Evolutionary conservation across 768 basidiomycete genomes (phyloP).

Genomic region (Kwoniella bestiolae): DNA sequence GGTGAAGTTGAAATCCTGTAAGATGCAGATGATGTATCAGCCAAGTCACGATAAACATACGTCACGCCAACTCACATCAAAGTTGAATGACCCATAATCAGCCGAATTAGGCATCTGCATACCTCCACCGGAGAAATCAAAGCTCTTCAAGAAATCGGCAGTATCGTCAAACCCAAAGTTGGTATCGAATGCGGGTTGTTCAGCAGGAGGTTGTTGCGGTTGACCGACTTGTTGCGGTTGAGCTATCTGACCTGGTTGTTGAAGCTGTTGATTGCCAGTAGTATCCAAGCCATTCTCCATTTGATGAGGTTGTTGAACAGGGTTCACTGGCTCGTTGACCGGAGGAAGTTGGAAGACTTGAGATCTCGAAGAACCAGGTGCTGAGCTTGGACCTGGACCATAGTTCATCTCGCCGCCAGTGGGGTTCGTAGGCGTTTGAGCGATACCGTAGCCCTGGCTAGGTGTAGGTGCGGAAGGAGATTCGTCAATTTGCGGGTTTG

Average conservation of each 20-base stretch:
- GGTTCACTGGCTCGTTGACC: neutral
- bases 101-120: conserved; percentile 14
- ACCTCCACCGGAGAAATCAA: conserved; percentile 7
- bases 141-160: conserved; percentile 16
- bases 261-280: neutral
- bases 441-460: conserved; percentile 2
- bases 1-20: conserved; percentile 14
- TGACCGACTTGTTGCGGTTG: conserved; percentile 13
- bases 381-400: conserved; percentile 7
- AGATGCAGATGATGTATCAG: neutral
- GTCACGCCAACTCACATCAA: conserved; percentile 12
- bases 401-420: conserved; percentile 12
- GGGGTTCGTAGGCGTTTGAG: conserved; percentile 6
- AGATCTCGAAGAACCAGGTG: conserved; percentile 20
- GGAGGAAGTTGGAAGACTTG: conserved; percentile 19
- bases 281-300: neutral
- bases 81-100: conserved; percentile 14
- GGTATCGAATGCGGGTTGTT: conserved; percentile 1
- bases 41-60: neutral
- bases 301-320: neutral
- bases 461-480: conserved; percentile 3
- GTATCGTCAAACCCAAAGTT: conserved; percentile 19
- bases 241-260: neutral
- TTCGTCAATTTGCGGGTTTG: conserved; percentile 10
- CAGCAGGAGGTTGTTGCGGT: neutral